phyloP scores from a whole-genome alignment of 306 rosid genomes.

The Boehmeria nivea region DNA sequence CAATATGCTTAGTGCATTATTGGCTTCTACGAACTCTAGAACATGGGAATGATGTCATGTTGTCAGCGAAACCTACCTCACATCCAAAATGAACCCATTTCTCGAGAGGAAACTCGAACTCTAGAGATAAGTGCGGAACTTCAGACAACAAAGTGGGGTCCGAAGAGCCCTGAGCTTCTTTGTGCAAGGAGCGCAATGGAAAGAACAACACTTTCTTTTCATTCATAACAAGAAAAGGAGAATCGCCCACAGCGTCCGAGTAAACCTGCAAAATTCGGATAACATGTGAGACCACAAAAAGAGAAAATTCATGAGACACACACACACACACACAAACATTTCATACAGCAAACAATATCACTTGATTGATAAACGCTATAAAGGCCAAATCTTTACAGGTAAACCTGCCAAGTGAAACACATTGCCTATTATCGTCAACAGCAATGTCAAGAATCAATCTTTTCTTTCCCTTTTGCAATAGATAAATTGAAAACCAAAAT shows the following conservation, averaged over 20 bases:
- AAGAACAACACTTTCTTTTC: slow-evolving; percentile 45
- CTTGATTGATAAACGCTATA: too few species aligned
- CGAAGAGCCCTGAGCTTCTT: slow-evolving; percentile 42
- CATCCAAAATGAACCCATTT: slow-evolving; percentile 89
- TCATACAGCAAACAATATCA: too few species aligned
- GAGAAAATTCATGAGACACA: too few species aligned
- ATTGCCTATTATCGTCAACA: too few species aligned
- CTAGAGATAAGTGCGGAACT: slow-evolving; percentile 41
- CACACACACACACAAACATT: not conserved
- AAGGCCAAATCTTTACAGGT: too few species aligned
- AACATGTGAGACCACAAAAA: not conserved
- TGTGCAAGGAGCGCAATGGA: slow-evolving; percentile 42
- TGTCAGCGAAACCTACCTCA: slow-evolving; percentile 55
- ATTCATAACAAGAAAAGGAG: slow-evolving; percentile 61
- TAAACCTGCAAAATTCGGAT: slow-evolving; percentile 39
- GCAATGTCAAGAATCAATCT: too few species aligned
- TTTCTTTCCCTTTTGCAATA: too few species aligned
- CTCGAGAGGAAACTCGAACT: slow-evolving; percentile 55
- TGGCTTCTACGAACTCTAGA: not conserved
- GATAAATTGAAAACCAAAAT: too few species aligned
- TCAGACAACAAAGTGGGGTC: slow-evolving; percentile 36
- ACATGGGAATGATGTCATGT: too few species aligned
- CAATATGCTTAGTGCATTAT: too few species aligned
- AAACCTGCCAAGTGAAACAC: too few species aligned
- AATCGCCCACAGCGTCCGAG: slow-evolving; percentile 32